A percentile compares a stretch with the other conserved stretches of the same genome.
phyloP scores from a whole-genome alignment of 1,139 yeast genomes.

The Candida glucosophila region DNA sequence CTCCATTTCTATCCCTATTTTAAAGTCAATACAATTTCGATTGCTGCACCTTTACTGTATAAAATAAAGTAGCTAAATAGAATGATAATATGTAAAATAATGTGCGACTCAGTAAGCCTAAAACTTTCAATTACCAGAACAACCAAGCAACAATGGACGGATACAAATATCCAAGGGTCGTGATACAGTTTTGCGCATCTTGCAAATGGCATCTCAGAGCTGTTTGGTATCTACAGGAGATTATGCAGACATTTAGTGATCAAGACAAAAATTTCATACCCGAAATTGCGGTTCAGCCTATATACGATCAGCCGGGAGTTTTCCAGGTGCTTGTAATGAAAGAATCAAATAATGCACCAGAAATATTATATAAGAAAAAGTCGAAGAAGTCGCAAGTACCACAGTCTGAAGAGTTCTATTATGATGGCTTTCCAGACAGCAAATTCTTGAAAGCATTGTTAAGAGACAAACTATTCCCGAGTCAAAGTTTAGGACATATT shows the following conservation, averaged over 20 bases:
- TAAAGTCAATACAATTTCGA: constrained; percentile 1
- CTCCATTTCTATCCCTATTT: background rate
- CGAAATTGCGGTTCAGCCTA: constrained; percentile 33
- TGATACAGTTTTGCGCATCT: constrained; percentile 33
- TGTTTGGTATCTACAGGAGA: constrained; percentile 38
- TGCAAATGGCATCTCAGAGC: constrained; percentile 45
- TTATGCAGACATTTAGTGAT: constrained; percentile 35
- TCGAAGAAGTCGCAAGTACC: constrained; percentile 22
- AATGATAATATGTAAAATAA: no score
- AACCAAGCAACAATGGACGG: constrained; percentile 1
- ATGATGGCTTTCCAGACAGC: constrained; percentile 41
- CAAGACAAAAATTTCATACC: constrained; percentile 13
- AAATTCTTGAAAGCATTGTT: constrained; percentile 31
- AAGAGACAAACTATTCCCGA: constrained; percentile 21
- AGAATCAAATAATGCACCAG: constrained; percentile 5
- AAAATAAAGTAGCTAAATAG: no score
- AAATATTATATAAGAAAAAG: constrained; percentile 27
- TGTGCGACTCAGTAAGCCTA: no score
- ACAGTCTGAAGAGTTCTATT: constrained; percentile 23
- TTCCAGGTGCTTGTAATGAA: constrained; percentile 20
- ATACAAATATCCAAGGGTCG: constrained; percentile 19
- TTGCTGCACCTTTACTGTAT: background rate
- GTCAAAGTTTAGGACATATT: constrained; percentile 27
- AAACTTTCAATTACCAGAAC: background rate
- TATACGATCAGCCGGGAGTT: constrained; percentile 29